Base-by-base conservation (phyloP, 495 filamentous ascomycete species). In the Glonium stellatum region DNA sequence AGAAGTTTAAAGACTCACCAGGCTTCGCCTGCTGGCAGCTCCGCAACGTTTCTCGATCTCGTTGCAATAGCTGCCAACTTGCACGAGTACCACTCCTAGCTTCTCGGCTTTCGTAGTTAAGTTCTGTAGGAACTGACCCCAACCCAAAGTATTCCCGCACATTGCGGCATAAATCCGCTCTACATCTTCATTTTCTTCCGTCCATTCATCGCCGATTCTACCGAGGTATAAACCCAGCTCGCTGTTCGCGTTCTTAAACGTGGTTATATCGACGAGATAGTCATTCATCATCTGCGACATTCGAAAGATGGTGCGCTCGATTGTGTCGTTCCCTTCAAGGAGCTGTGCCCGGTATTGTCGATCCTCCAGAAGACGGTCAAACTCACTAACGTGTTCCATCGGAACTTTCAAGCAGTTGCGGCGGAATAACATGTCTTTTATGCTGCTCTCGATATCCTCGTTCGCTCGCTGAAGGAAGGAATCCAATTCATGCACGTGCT, bases 401-500 rank as follows among this genome's bases (percentile, higher is more conserved):
- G 95, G 93, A 21, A 97, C 70, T 63, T 85, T 88, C 54, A 98
- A 77, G 67, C 87, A 84, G 51, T 85, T 83, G 31, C 97, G 81
- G 67, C 95, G 82, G 60, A 87, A 84, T 66, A 86, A 82, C 73
- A 98, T 89, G 35, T 92, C 88, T 48, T 80, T 71, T 56, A 84
- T 84, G 5, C 91, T 89, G n/a, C 91, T 74, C 27, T 87, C 81
- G 53, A 97, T 87, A 71, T 97, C 92, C 58, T 93, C 90, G 11
- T 87, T 81, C 0, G 89, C 90, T 36, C 84, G 81, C 66, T 93
- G 88, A 12, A 97, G 73, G 70, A 96, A 97, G 58, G 85, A 84
- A 71, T 98, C 93, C 37, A 97, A 79, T 69, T 97, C 95, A 69
- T 96, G 85, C 48, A 98, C 92, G 72, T 98, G 93, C 19, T 79